Conservation (phyloP, 2,329 filamentous ascomycete species). For the Trichocomaceae sp. region DNA sequence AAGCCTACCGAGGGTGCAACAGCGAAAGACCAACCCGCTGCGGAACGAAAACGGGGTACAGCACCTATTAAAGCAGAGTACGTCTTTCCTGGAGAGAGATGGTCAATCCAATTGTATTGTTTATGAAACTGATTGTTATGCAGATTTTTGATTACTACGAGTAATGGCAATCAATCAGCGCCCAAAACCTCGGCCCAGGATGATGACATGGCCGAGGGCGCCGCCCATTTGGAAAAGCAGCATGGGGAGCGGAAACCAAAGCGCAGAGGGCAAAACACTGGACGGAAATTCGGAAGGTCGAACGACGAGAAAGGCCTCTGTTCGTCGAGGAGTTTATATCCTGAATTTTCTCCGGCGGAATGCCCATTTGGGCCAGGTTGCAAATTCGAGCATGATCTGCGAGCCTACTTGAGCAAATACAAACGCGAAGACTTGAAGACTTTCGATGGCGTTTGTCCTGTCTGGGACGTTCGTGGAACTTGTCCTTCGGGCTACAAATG, state of each 20-base stretch:
- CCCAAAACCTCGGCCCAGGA: slow-evolving; percentile 30
- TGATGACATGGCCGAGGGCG: slow-evolving; percentile 56
- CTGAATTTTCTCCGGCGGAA: slow-evolving; percentile 71
- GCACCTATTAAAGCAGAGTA: slow-evolving; percentile 70
- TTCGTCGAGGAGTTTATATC: slow-evolving; percentile 60
- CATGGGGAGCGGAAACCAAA: slow-evolving; percentile 46
- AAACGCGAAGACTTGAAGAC: slow-evolving; percentile 73
- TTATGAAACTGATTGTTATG: not conserved
- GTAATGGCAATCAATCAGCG: slow-evolving; percentile 16
- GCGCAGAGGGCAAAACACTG: slow-evolving; percentile 71
- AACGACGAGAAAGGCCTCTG: slow-evolving; percentile 73
- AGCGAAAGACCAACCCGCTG: slow-evolving; percentile 20
- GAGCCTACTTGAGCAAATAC: slow-evolving; percentile 75
- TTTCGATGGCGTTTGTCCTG: slow-evolving; percentile 70
- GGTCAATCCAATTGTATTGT: not conserved
- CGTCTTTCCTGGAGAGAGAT: slow-evolving; percentile 22
- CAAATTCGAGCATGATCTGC: slow-evolving; percentile 73
- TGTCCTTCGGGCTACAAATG: slow-evolving; percentile 92
- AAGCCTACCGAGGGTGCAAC: slow-evolving; percentile 19
- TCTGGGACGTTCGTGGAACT: slow-evolving; percentile 67
- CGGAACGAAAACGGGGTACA: slow-evolving; percentile 46
- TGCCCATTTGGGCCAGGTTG: slow-evolving; percentile 78
- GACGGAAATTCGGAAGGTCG: slow-evolving; percentile 72
- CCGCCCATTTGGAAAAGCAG: slow-evolving; percentile 37
- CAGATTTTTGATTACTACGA: slow-evolving; percentile 27